Evolutionary conservation across 2,329 filamentous ascomycete species (phyloP).

Genomic region (Eutypella sp.): DNA sequence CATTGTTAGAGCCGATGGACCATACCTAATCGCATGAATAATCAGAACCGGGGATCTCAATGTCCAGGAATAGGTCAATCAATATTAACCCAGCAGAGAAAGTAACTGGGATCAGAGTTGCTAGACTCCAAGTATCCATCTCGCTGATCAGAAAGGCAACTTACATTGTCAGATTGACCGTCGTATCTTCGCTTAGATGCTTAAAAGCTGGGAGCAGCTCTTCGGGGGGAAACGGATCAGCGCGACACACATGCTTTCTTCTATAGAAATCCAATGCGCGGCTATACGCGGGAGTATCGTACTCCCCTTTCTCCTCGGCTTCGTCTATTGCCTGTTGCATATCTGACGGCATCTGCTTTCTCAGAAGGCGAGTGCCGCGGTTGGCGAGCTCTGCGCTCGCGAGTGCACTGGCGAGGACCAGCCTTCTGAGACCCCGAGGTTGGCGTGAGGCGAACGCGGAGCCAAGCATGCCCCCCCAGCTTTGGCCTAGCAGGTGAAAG

Average conservation of each 20-base stretch:
- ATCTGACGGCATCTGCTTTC: constrained; percentile 8
- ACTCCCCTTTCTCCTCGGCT: constrained; percentile 8
- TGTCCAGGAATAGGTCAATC: neutral
- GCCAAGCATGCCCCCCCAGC: neutral
- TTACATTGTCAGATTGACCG: constrained; percentile 15
- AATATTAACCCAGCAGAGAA: neutral
- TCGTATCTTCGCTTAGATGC: constrained; percentile 13
- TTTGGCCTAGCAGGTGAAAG: neutral
- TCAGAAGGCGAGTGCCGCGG: constrained; percentile 1
- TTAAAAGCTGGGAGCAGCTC: constrained; percentile 10
- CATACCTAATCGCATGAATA: constrained; percentile 12
- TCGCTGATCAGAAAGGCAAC: constrained; percentile 1
- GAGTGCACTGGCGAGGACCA: constrained; percentile 11
- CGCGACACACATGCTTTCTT: constrained; percentile 11
- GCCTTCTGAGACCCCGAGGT: constrained; percentile 8
- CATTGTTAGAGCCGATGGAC: constrained; percentile 11
- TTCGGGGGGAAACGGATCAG: constrained; percentile 9
- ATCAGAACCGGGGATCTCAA: neutral
- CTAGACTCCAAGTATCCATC: too few species aligned
- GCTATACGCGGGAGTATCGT: constrained; percentile 10
- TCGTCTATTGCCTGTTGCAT: constrained; percentile 9
- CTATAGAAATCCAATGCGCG: constrained; percentile 5
- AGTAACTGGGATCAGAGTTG: neutral
- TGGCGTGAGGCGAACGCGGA: constrained; percentile 2
- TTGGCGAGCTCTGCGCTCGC: constrained; percentile 8